Conservation (phyloP, 2,329 filamentous ascomycete genomes). For the Biscogniauxia sp. region DNA sequence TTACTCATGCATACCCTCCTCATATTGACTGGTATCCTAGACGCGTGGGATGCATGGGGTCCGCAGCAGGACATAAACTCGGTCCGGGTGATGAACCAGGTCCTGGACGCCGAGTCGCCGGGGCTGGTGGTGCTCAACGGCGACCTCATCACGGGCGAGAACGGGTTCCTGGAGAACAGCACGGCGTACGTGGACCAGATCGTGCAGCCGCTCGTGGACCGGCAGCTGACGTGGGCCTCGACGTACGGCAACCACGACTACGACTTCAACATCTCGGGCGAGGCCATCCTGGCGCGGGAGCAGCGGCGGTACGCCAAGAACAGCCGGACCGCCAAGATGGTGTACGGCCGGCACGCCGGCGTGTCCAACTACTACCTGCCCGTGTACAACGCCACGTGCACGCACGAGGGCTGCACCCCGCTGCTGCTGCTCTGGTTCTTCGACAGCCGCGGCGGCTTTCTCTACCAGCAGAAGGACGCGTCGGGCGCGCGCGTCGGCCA, state of each 20-base stretch:
- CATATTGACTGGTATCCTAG: no score
- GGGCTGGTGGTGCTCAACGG: constrained; percentile 68
- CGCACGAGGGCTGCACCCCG: constrained; percentile 33
- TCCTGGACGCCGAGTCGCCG: constrained; percentile 56
- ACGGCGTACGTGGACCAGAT: constrained; percentile 59
- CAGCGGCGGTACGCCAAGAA: constrained; percentile 38
- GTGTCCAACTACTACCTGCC: constrained; percentile 49
- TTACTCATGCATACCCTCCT: no score
- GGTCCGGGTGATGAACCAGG: constrained; percentile 51
- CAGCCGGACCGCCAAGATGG: constrained; percentile 41
- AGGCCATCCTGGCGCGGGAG: constrained; percentile 42
- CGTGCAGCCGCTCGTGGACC: constrained; percentile 54
- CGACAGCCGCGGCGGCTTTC: constrained; percentile 59
- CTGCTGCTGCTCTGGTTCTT: constrained; percentile 68
- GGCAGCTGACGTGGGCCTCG: constrained; percentile 59
- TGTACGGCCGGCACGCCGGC: constrained; percentile 35
- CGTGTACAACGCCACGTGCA: constrained; percentile 39
- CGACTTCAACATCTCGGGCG: constrained; percentile 54
- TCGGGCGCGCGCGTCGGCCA: constrained; percentile 32
- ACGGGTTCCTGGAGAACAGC: constrained; percentile 52
- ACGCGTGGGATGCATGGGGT: constrained; percentile 45
- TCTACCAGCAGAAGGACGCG: constrained; percentile 40
- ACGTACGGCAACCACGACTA: constrained; percentile 73
- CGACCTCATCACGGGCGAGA: constrained; percentile 69
- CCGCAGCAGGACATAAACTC: constrained; percentile 56